Conservation (phyloP, 2,329 filamentous ascomycete species). For the Botrytis paeoniae region DNA sequence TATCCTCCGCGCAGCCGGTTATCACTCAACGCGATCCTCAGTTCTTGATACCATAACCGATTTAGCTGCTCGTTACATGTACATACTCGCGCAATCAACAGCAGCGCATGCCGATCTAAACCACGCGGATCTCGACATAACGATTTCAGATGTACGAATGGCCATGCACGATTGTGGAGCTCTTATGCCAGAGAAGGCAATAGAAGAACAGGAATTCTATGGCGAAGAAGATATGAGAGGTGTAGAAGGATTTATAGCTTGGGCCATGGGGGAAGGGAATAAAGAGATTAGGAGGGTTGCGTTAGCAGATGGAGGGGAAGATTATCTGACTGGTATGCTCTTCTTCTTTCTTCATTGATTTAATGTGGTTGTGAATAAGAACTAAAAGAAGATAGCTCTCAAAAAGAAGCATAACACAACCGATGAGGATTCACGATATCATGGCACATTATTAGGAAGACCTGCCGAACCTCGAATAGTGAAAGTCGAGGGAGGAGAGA, state of each 20-base stretch:
- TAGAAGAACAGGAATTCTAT: conserved; percentile 60
- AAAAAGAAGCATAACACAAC: conserved; percentile 93
- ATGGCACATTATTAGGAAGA: conserved; percentile 78
- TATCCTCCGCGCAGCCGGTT: conserved; percentile 87
- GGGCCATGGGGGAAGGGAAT: conserved; percentile 73
- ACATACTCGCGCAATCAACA: conserved; percentile 69
- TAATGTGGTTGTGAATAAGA: conserved; percentile 9
- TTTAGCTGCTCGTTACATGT: conserved; percentile 76
- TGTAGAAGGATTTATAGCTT: conserved; percentile 73
- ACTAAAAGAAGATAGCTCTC: conserved; percentile 52
- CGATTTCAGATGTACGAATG: conserved; percentile 76
- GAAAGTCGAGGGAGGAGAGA: conserved; percentile 73
- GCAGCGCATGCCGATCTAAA: conserved; percentile 60
- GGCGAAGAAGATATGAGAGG: conserved; percentile 76
- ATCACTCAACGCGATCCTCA: conserved; percentile 75
- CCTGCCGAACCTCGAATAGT: conserved; percentile 68
- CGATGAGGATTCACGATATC: conserved; percentile 80
- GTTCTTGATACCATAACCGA: conserved; percentile 88
- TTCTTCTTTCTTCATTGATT: background rate
- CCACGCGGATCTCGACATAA: conserved; percentile 64
- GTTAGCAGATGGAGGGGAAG: conserved; percentile 60
- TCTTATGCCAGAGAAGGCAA: conserved; percentile 64
- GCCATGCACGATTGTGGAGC: conserved; percentile 80
- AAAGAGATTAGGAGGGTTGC: conserved; percentile 80
- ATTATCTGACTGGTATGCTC: conserved; percentile 62